These are phyloP conservation scores for Xylaria bambusicola DNA, from an alignment of 495 filamentous ascomycete species.

Conservation along the genomic window DNA sequence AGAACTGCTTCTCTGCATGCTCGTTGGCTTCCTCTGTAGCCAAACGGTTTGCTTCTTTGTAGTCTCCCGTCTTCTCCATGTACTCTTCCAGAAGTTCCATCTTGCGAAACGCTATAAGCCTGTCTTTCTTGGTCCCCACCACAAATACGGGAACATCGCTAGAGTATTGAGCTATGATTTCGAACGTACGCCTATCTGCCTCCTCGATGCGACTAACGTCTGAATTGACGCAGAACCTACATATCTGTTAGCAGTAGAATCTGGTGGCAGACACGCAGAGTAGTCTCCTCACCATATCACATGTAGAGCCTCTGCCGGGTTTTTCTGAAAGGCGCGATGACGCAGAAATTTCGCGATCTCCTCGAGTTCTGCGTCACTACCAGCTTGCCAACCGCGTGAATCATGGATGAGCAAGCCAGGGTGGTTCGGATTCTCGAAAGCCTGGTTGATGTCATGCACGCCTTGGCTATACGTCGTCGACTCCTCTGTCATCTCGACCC, in stretches of 20 bases:
- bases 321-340: slow-evolving; percentile 3
- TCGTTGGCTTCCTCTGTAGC: slow-evolving; percentile 1
- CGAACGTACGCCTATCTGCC: slow-evolving; percentile 2
- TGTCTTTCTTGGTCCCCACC: slow-evolving; percentile 6
- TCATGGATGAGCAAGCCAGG: not conserved
- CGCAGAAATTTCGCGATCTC: slow-evolving; percentile 5
- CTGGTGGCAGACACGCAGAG: not conserved
- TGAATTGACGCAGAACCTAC: not conserved
- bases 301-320: slow-evolving; percentile 6
- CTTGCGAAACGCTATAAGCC: not conserved
- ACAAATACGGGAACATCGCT: slow-evolving; percentile 6
- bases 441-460: not conserved
- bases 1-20: not conserved
- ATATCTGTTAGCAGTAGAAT: not conserved
- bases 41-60: slow-evolving; percentile 2
- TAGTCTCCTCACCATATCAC: not conserved
- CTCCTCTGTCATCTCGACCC: slow-evolving; percentile 24
- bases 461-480: slow-evolving; percentile 4
- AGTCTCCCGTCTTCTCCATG: not conserved
- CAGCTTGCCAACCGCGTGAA: slow-evolving; percentile 3
- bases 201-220: slow-evolving; percentile 9
- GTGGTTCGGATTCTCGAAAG: slow-evolving; percentile 1
- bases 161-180: slow-evolving; percentile 1
- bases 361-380: slow-evolving; percentile 1
- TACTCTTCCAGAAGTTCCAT: not conserved